A percentile compares a stretch with the other conserved stretches of the same genome.
phyloP scores from a whole-genome alignment of 2,329 filamentous ascomycete species.

The Spiromastix sp. region DNA sequence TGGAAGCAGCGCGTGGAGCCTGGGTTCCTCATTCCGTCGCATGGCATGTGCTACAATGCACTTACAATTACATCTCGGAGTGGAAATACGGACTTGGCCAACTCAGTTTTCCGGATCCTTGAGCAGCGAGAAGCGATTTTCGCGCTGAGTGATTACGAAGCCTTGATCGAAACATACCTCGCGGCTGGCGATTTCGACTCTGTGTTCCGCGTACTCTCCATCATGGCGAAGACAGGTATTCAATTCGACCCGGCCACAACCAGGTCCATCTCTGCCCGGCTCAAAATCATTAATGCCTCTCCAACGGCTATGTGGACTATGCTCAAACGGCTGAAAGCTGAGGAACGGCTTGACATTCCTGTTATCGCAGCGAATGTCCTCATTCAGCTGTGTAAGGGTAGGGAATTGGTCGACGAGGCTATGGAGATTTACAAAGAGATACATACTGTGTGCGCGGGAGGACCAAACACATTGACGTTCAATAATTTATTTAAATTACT shows the following conservation, averaged over 20 bases:
- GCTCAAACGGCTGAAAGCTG: constrained; percentile 44
- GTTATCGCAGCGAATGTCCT: constrained; percentile 36
- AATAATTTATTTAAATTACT: constrained; percentile 49
- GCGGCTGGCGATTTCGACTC: constrained; percentile 49
- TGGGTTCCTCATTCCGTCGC: constrained; percentile 50
- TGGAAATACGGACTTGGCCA: constrained; percentile 58
- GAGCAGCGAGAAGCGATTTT: constrained; percentile 46
- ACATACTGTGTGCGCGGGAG: constrained; percentile 38
- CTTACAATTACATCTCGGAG: constrained; percentile 61
- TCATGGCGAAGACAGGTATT: constrained; percentile 59
- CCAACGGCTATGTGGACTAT: constrained; percentile 44
- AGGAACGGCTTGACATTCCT: constrained; percentile 40
- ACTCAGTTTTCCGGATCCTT: constrained; percentile 58
- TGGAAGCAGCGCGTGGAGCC: constrained; percentile 60
- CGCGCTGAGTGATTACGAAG: constrained; percentile 64
- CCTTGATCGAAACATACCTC: constrained; percentile 62
- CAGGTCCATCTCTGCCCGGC: constrained; percentile 48
- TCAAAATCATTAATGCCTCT: constrained; percentile 38
- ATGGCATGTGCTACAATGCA: constrained; percentile 56
- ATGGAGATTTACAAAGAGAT: constrained; percentile 53
- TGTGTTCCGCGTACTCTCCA: constrained; percentile 59
- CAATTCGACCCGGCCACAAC: constrained; percentile 51
- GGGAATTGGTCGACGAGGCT: constrained; percentile 38
- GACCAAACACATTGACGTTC: constrained; percentile 42
- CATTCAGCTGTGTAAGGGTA: constrained; percentile 41